These are phyloP conservation scores for Eragrostis nindensis DNA, from an alignment of 176 grass and related monocot species.

Conservation along the genomic window DNA sequence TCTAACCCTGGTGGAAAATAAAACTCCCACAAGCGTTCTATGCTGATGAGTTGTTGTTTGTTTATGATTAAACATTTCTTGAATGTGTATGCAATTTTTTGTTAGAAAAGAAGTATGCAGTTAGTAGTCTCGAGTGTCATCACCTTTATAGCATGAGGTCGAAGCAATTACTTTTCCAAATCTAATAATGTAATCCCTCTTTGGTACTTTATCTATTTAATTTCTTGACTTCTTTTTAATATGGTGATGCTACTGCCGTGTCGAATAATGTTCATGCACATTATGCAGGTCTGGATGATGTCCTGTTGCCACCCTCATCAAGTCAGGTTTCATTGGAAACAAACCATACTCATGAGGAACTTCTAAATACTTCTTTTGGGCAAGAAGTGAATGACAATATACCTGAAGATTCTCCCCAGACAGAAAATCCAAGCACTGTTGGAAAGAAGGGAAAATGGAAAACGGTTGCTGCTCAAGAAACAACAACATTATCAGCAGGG, in stretches of 20 bases:
- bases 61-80: constrained; percentile 38
- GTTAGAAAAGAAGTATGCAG: neutral
- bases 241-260: neutral
- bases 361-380: constrained; percentile 22
- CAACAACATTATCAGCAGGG: constrained; percentile 29
- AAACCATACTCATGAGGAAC: constrained; percentile 14
- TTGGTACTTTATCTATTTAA: neutral
- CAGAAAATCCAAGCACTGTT: constrained; percentile 43
- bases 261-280: constrained; percentile 19
- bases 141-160: neutral
- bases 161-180: constrained; percentile 1
- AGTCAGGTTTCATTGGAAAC: constrained; percentile 13
- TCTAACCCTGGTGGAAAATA: neutral
- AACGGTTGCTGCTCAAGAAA: constrained; percentile 43
- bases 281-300: constrained; percentile 31
- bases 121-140: constrained; percentile 2
- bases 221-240: constrained; percentile 21
- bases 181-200: neutral
- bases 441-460: constrained; percentile 70
- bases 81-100: neutral
- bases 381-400: constrained; percentile 31
- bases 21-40: neutral
- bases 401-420: constrained; percentile 30
- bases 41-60: constrained; percentile 2
- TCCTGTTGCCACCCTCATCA: constrained; percentile 29